A percentile compares a stretch with the other conserved stretches of the same genome.
phyloP scores from a whole-genome alignment of 495 filamentous ascomycete species.

The Penicillium tannophilum region DNA sequence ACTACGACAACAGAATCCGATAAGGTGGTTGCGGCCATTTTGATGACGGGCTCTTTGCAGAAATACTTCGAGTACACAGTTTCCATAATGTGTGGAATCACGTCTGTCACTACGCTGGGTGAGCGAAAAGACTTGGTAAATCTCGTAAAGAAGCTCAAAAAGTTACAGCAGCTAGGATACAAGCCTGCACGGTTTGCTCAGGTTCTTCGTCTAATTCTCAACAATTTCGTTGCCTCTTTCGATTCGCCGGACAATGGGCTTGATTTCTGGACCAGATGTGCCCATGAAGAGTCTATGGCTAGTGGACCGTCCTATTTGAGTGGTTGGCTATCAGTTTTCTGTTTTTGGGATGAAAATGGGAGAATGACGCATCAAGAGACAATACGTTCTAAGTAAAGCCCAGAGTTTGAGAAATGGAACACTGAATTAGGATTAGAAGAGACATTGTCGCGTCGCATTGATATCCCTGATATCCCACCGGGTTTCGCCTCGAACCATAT shows the following conservation, averaged over 20 bases:
- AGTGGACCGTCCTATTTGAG: conserved; percentile 31
- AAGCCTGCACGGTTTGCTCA: conserved; percentile 32
- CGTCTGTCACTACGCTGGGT: conserved; percentile 52
- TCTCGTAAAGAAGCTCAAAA: conserved; percentile 36
- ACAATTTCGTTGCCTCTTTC: conserved; percentile 30
- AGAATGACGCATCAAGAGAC: conserved; percentile 14
- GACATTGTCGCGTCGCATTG: neutral
- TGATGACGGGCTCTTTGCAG: conserved; percentile 48
- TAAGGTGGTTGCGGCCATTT: conserved; percentile 30
- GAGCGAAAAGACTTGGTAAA: conserved; percentile 41
- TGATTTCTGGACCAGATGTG: conserved; percentile 48
- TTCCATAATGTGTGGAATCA: conserved; percentile 41
- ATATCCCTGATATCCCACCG: neutral
- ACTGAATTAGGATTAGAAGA: neutral
- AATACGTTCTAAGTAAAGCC: neutral
- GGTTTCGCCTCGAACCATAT: neutral
- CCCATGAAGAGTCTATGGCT: conserved; percentile 13
- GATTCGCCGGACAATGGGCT: conserved; percentile 20
- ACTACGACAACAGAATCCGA: conserved; percentile 43
- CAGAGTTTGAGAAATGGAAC: neutral
- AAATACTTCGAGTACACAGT: conserved; percentile 40
- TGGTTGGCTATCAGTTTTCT: conserved; percentile 54
- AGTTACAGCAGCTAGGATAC: conserved; percentile 38
- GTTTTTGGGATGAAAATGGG: conserved; percentile 47
- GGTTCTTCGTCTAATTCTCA: conserved; percentile 29